These are phyloP conservation scores for Chrysosporium queenslandicum DNA, from an alignment of 2,329 filamentous ascomycete species.

Conservation along the genomic window DNA sequence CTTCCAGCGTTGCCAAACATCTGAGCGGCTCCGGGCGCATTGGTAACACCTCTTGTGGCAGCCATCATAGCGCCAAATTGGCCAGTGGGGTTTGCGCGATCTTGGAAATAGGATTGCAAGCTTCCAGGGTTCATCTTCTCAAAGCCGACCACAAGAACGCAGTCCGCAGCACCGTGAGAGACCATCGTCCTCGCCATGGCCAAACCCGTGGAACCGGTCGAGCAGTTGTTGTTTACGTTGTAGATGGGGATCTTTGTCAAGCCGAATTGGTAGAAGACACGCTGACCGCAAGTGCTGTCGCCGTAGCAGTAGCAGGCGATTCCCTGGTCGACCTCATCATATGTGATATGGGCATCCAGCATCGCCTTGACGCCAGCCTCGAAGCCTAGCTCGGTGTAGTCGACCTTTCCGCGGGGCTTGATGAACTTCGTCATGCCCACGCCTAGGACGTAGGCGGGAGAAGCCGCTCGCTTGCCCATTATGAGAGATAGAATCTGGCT, in stretches of 20 bases:
- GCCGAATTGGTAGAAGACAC: slow-evolving; percentile 97
- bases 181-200: slow-evolving; percentile 75
- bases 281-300: slow-evolving; percentile 87
- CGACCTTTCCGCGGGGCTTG: slow-evolving; percentile 86
- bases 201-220: slow-evolving; percentile 84
- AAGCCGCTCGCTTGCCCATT: slow-evolving; percentile 44
- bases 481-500: slow-evolving; percentile 18
- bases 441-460: slow-evolving; percentile 75
- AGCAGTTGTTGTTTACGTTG: slow-evolving; percentile 99
- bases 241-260: slow-evolving; percentile 94
- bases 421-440: slow-evolving; percentile 99
- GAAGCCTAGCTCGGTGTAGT: slow-evolving; percentile 90
- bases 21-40: slow-evolving; percentile 77
- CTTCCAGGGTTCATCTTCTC: slow-evolving; percentile 98
- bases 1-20: slow-evolving; percentile 90
- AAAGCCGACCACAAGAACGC: slow-evolving; percentile 84
- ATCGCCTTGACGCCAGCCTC: slow-evolving; percentile 85
- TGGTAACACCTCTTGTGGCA: slow-evolving; percentile 67
- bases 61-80: slow-evolving; percentile 70
- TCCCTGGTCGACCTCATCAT: slow-evolving; percentile 90
- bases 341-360: slow-evolving; percentile 68
- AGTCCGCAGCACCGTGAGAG: slow-evolving; percentile 69
- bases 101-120: slow-evolving; percentile 72
- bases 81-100: slow-evolving; percentile 68
- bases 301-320: slow-evolving; percentile 98